Base-by-base conservation (phyloP, 495 filamentous ascomycete species). In the Aspergillus sparsus region DNA sequence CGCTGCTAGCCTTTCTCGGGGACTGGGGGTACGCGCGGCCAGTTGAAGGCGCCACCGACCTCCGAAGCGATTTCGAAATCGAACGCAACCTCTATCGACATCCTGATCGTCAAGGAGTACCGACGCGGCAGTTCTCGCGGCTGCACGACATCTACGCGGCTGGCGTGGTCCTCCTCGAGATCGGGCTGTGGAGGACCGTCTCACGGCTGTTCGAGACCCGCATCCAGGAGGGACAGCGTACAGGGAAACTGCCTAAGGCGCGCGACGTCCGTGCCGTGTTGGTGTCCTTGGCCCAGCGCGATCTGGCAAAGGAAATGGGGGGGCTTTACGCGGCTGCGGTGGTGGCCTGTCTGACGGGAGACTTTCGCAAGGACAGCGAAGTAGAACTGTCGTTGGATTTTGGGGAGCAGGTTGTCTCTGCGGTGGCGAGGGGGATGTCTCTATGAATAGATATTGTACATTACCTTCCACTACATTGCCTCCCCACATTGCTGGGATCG, bases 111-210 rank as follows among this genome's bases (percentile, higher is more conserved):
- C 69, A 72, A 35, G 62, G 65, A 12, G 32, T 34, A 0, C 69
- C 69, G 15, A 57, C 55, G 0, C 45, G 61, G 3, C 54, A 58
- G 41, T 73, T 72, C 52, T 51, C 9, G 2, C 71, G 71, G 53
- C 59, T 63, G 31, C 74, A 78, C 51, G 75, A 78, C 53, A 69
- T 76, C 33, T 78, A 77, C 58, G 64, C 69, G 3, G 54, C 77
- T 7, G 75, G 75, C 12, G 66, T 78, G 4, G 65, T 74, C 1
- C 62, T 78, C 1, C 63, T 78, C 8, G 75, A 77, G 49, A 76
- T 77, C 32, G 75, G 71, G 6, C 34, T 71, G 2, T 75, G 73
- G 75, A 53, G 39, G 53, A 70, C 67, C 2, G 34, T 68, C 7
- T 63, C 62, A 6, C 53, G 59, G 18, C 34, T 65, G 49, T 56